Evolutionary conservation across 495 filamentous ascomycete genomes (phyloP), one percentile per base, ranked within the genome.

Genomic region (Aspergillus nidulans): DNA sequence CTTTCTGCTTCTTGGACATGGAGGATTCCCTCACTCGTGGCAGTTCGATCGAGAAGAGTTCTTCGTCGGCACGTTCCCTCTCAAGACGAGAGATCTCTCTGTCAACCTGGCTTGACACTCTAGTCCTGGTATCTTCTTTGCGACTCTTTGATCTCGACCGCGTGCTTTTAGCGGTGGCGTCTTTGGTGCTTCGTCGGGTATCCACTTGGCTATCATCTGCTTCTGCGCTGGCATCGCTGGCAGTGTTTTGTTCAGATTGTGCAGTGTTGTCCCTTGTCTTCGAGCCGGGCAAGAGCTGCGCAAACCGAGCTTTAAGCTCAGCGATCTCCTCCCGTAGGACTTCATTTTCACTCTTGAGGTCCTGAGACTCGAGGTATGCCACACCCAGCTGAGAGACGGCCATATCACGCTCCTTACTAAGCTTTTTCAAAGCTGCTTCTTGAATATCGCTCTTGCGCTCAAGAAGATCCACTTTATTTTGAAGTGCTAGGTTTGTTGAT

Each of bases 381-480:
- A 82, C 75, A 3, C 77, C 82, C 12, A 88, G 69, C 41, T 88
- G 85, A 26, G 79, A 79, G 24, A 87, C 76, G 6, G 85, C 77
- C 49, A 81, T 80, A 58, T 89, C 84, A 36, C 85, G 75, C 52
- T 90, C 87, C 34, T 79, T 75, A 41, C 78, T 82, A 36, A 88
- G 64, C 25, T 81, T 81, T 53, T 81, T 81, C 38, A 84, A 65
- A 6, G 78, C 72, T 16, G 81, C 77, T 48, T 88, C 83, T n/a
- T 82, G 68, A 7, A 83, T 74, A 45, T 84, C 73, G 6, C 75
- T 57, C 61, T 85, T 84, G 30, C 84, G 78, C 47, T 84, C 77
- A 19, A 82, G 65, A 25, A 79, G 70, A 30, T 88, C 84, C 9
- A 88, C 61, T 34, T 79, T 77, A 16, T 75, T 74, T 49, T 84